phyloP scores from a whole-genome alignment of 495 filamentous ascomycete genomes.

The Pyrenula aspistea region DNA sequence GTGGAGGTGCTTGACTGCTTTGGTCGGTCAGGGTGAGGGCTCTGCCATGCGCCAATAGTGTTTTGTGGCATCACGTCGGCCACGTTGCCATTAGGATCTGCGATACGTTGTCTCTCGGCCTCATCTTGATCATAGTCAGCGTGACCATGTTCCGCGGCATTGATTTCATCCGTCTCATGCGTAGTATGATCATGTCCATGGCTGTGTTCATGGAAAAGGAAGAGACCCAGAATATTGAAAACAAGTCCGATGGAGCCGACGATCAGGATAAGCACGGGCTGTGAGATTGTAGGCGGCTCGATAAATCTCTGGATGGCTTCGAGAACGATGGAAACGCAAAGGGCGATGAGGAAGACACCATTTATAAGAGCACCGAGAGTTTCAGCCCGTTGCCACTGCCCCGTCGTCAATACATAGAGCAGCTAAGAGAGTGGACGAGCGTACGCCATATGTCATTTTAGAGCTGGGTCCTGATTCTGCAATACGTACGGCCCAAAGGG shows the following conservation, averaged over 20 bases:
- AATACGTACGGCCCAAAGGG: conserved; percentile 89
- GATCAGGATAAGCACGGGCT: conserved; percentile 73
- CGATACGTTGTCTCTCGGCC: conserved; percentile 11
- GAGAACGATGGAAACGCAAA: conserved; percentile 90
- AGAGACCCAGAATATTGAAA: conserved; percentile 81
- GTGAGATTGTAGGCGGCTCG: conserved; percentile 73
- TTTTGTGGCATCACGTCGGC: conserved; percentile 32
- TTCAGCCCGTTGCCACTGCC: conserved; percentile 92
- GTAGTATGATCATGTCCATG: conserved; percentile 30
- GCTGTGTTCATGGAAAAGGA: conserved; percentile 77
- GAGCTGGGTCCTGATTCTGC: conserved; percentile 65
- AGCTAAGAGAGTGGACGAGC: conserved; percentile 17
- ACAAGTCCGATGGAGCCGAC: conserved; percentile 79
- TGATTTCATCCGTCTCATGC: conserved; percentile 21
- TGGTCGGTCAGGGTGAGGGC: conserved; percentile 2
- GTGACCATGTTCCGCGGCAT: conserved; percentile 20
- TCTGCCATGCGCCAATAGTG: conserved; percentile 7
- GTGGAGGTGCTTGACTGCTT: background rate
- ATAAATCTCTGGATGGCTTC: conserved; percentile 85
- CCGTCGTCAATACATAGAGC: conserved; percentile 61
- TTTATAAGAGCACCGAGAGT: conserved; percentile 92
- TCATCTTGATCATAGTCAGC: conserved; percentile 9
- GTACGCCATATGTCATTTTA: conserved; percentile 83
- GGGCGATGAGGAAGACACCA: conserved; percentile 89
- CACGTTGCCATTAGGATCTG: conserved; percentile 32